A percentile compares a stretch with the other conserved stretches of the same genome.
Evolutionary conservation across 768 basidiomycete species (phyloP).

Genomic region (Saitozyma podzolica): DNA sequence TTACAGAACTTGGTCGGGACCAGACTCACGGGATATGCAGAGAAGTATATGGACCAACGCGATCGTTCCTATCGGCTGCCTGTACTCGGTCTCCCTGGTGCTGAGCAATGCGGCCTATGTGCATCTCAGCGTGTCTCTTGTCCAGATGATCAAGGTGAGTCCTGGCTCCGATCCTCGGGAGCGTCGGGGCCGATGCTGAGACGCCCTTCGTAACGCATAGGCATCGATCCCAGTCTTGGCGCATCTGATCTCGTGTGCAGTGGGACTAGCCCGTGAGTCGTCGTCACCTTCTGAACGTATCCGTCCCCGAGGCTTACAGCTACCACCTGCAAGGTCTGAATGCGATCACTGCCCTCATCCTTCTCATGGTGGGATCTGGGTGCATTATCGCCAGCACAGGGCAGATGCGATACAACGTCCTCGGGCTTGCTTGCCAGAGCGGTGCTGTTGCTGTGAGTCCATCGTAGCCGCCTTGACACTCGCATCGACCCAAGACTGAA

Average conservation of each 20-base stretch:
- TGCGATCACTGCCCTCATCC: conserved; percentile 9
- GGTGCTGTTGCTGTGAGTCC: conserved; percentile 23
- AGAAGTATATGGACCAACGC: not conserved
- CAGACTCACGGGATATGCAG: not conserved
- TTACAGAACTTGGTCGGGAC: conserved; percentile 9
- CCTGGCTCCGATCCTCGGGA: not conserved
- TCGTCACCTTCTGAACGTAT: not conserved
- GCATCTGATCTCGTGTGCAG: conserved; percentile 11
- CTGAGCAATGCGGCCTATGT: conserved; percentile 35
- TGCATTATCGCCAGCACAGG: conserved; percentile 24
- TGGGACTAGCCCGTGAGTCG: conserved; percentile 15
- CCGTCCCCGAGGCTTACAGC: not conserved
- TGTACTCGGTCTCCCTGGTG: conserved; percentile 30
- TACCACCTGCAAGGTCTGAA: conserved; percentile 10
- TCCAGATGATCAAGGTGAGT: conserved; percentile 38
- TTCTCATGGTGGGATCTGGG: conserved; percentile 18
- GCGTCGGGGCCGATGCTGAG: not conserved
- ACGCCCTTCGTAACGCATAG: not conserved
- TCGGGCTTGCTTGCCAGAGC: conserved; percentile 29
- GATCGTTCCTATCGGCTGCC: conserved; percentile 26
- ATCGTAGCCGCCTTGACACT: not conserved
- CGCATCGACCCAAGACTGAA: not conserved
- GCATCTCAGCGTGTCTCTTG: conserved; percentile 27
- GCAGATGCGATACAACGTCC: conserved; percentile 11
- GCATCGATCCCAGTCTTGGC: conserved; percentile 28